Evolutionary conservation across 306 rosid species (phyloP).

Genomic region (Arachis stenosperma): DNA sequence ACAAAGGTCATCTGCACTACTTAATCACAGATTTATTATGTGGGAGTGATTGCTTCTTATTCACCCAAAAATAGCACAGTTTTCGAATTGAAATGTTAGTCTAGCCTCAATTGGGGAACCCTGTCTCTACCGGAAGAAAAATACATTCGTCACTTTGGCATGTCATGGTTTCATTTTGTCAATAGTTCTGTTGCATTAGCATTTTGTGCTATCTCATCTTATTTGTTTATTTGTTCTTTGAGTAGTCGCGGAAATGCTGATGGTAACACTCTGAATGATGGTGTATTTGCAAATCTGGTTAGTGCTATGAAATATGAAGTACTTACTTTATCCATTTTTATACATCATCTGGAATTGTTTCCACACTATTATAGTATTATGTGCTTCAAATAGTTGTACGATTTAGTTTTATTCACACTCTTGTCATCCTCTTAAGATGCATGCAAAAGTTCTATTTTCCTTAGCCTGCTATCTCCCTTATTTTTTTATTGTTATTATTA

Average conservation of each 20-base stretch:
- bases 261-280: slow-evolving; percentile 48
- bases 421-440: background rate
- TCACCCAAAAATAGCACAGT: slow-evolving; percentile 47
- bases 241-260: slow-evolving; percentile 63
- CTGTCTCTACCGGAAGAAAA: slow-evolving; percentile 16
- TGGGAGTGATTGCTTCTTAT: slow-evolving; percentile 58
- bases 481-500: slow-evolving; percentile 13
- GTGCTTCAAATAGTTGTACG: slow-evolving; percentile 32
- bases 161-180: slow-evolving; percentile 22
- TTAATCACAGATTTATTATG: slow-evolving; percentile 74
- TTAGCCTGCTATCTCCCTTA: background rate
- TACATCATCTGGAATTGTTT: background rate
- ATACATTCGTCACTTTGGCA: slow-evolving; percentile 41
- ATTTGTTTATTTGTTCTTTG: slow-evolving; percentile 34
- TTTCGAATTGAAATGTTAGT: slow-evolving; percentile 28
- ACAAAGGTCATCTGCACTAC: slow-evolving; percentile 99
- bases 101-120: slow-evolving; percentile 42
- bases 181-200: slow-evolving; percentile 29
- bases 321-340: slow-evolving; percentile 16
- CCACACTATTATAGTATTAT: background rate
- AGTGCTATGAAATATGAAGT: slow-evolving; percentile 35
- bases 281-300: slow-evolving; percentile 59
- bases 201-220: slow-evolving; percentile 31
- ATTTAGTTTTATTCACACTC: background rate
- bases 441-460: background rate